Conservation (phyloP, 495 filamentous ascomycete genomes). For the Penicillium silybi region DNA sequence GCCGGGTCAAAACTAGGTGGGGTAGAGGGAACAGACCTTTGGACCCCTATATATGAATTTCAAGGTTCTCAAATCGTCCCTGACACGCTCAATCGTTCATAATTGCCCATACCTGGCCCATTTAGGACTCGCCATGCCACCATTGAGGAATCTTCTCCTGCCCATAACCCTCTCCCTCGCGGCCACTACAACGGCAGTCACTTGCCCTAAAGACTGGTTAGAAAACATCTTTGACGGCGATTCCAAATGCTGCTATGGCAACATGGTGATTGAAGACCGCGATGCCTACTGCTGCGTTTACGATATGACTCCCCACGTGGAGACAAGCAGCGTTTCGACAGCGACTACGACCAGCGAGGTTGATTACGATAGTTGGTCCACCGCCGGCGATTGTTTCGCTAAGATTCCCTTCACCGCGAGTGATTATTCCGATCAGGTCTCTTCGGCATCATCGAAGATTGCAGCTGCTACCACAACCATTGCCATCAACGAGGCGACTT, state of each 20-base stretch:
- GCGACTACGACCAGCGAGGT: slow-evolving; percentile 2
- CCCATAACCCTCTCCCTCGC: slow-evolving; percentile 4
- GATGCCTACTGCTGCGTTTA: slow-evolving; percentile 15
- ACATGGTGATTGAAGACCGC: slow-evolving; percentile 3
- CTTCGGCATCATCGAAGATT: slow-evolving; percentile 9
- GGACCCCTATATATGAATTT: too few species aligned
- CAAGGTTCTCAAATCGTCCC: too few species aligned
- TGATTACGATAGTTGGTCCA: slow-evolving; percentile 2
- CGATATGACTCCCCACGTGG: background rate
- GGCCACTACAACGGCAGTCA: background rate
- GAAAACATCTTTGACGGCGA: background rate
- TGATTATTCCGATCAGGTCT: slow-evolving; percentile 17
- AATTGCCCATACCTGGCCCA: background rate
- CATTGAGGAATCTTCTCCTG: background rate
- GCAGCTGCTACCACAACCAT: slow-evolving; percentile 3
- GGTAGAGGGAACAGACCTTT: too few species aligned
- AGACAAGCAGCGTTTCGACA: background rate
- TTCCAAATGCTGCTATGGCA: slow-evolving; percentile 13
- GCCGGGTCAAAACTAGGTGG: too few species aligned
- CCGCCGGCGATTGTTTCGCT: slow-evolving; percentile 1
- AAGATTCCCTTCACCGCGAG: slow-evolving; percentile 15
- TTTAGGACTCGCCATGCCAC: slow-evolving; percentile 4
- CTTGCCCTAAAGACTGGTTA: slow-evolving; percentile 9
- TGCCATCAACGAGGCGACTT: background rate
- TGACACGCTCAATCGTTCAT: background rate